Conservation (phyloP, 2,329 filamentous ascomycete genomes). For the Colletotrichum orbiculare region DNA sequence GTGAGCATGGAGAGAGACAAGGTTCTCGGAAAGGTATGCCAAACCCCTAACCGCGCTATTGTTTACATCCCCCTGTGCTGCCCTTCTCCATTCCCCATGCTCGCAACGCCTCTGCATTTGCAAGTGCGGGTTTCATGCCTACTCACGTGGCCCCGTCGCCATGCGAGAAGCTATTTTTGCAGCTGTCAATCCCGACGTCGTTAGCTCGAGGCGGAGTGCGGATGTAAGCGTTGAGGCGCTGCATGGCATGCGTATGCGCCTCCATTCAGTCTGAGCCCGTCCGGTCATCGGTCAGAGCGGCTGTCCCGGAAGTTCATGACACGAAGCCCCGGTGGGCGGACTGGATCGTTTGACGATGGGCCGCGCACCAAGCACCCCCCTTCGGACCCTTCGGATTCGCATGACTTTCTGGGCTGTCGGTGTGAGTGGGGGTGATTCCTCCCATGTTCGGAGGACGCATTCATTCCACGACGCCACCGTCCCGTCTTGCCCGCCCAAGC, state of each 20-base stretch:
- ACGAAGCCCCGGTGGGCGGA: constrained; percentile 6
- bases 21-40: constrained; percentile 80
- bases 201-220: constrained; percentile 32
- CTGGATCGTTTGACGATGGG: not conserved
- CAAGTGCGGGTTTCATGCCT: constrained; percentile 19
- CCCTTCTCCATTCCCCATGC: constrained; percentile 21
- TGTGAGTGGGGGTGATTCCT: constrained; percentile 8
- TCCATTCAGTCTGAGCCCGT: constrained; percentile 12
- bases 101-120: constrained; percentile 21
- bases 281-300: constrained; percentile 11
- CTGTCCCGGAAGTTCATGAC: constrained; percentile 5
- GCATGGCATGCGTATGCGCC: constrained; percentile 32
- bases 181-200: constrained; percentile 24
- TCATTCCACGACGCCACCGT: constrained; percentile 18
- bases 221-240: constrained; percentile 48
- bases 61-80: constrained; percentile 29
- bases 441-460: constrained; percentile 18
- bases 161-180: constrained; percentile 28
- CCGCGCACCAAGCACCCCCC: too few relatives aligned
- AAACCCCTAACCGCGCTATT: constrained; percentile 4
- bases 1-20: constrained; percentile 88
- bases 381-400: constrained; percentile 31
- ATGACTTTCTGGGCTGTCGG: constrained; percentile 16
- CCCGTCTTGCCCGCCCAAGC: constrained; percentile 15
- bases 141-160: constrained; percentile 10